Evolutionary conservation across 306 rosid species (phyloP).

Genomic region (Albizia julibrissin): DNA sequence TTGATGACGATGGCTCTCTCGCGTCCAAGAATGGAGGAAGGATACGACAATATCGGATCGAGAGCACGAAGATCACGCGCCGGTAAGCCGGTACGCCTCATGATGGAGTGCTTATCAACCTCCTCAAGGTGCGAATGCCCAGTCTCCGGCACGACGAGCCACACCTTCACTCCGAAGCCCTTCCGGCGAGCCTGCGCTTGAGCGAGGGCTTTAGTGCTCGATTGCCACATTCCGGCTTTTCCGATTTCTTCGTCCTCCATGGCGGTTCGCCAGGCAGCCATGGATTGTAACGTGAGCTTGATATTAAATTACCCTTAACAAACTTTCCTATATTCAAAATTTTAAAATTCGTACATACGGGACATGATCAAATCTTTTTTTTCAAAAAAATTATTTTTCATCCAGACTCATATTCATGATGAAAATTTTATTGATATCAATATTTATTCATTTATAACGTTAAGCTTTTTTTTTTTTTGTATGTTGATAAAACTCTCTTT

Average conservation of each 20-base stretch:
- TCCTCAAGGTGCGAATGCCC: constrained; percentile 36
- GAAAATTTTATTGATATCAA: too few relatives aligned
- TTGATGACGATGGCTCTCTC: constrained; percentile 76
- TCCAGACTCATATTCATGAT: too few relatives aligned
- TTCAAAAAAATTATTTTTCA: too few relatives aligned
- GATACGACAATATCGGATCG: constrained; percentile 68
- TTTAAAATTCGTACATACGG: too few relatives aligned
- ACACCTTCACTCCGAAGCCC: constrained; percentile 10
- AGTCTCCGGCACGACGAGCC: constrained; percentile 39
- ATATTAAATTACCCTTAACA: too few relatives aligned
- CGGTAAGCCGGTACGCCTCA: constrained; percentile 75
- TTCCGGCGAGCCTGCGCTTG: constrained; percentile 32
- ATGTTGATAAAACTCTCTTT: too few relatives aligned
- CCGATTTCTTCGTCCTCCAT: constrained; percentile 24
- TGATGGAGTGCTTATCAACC: constrained; percentile 60
- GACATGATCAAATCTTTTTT: too few relatives aligned
- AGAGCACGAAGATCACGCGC: constrained; percentile 77
- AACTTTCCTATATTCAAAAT: too few relatives aligned
- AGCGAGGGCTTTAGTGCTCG: neutral
- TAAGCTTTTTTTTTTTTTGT: too few relatives aligned
- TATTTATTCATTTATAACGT: too few relatives aligned
- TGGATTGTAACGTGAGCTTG: neutral
- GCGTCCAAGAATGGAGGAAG: constrained; percentile 71
- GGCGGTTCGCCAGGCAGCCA: neutral
- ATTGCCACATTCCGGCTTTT: neutral